Conservation (phyloP, 208 protist genomes). For the Acanthamoeba sp. region DNA sequence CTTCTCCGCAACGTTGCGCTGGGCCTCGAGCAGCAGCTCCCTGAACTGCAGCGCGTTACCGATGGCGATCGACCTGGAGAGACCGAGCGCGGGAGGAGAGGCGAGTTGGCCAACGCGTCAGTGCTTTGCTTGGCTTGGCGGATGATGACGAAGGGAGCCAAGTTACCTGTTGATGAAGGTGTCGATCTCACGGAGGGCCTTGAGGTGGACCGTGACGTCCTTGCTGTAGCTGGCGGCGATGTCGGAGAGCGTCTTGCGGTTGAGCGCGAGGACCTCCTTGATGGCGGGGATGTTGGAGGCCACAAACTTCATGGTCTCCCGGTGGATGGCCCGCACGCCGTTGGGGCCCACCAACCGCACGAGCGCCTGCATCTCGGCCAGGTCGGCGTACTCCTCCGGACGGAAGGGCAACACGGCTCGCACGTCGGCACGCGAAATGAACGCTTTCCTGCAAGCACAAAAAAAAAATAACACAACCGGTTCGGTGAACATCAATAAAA, state of each 20-base stretch:
- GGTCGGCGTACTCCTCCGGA: constrained; percentile 72
- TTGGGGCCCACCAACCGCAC: constrained; percentile 61
- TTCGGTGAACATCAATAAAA: background rate
- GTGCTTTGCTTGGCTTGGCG: background rate
- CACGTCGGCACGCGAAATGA: constrained; percentile 46
- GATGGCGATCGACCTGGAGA: constrained; percentile 5
- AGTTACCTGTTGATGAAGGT: constrained; percentile 11
- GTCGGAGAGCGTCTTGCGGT: constrained; percentile 18
- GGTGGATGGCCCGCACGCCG: constrained; percentile 41
- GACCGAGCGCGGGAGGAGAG: background rate
- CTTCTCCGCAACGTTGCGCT: background rate
- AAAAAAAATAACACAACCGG: background rate
- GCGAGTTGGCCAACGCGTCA: background rate
- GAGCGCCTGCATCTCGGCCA: constrained; percentile 48
- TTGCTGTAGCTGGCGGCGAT: constrained; percentile 6
- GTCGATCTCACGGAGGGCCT: background rate
- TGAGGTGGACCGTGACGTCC: constrained; percentile 54
- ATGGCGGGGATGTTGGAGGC: background rate
- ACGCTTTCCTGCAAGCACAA: constrained; percentile 15
- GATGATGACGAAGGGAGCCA: no score
- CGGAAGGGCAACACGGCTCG: constrained; percentile 64
- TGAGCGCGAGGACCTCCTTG: constrained; percentile 59
- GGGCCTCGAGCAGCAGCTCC: constrained; percentile 67
- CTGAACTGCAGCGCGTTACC: constrained; percentile 64
- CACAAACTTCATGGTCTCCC: constrained; percentile 1